Percentiles rank a stretch among this genome's conserved stretches.
These are phyloP conservation scores for Fusarium miscanthi DNA, from an alignment of 2,329 filamentous ascomycete genomes.

Conservation along the genomic window DNA sequence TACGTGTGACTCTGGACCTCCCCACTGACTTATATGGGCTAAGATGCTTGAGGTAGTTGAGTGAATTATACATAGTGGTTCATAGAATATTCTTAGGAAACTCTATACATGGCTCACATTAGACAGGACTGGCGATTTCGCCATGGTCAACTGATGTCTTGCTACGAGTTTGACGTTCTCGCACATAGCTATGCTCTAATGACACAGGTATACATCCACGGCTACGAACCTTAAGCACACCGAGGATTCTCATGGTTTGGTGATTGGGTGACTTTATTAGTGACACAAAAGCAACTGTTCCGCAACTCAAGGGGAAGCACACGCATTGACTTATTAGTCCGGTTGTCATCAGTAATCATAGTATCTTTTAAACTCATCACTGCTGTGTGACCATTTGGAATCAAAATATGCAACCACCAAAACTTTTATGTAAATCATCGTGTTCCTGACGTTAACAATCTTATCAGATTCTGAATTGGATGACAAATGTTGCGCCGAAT, in stretches of 20 bases:
- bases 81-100: background rate
- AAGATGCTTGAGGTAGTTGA: background rate
- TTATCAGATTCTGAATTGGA: slow-evolving; percentile 38
- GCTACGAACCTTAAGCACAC: background rate
- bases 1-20: background rate
- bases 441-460: slow-evolving; percentile 22
- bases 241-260: background rate
- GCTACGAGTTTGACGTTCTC: background rate
- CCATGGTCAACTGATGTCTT: background rate
- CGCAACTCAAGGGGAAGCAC: background rate
- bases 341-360: background rate
- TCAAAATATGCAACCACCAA: slow-evolving; percentile 4
- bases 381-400: slow-evolving; percentile 4
- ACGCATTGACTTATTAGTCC: background rate
- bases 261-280: background rate
- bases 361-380: background rate
- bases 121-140: background rate
- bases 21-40: background rate
- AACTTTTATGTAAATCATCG: background rate
- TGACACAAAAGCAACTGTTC: background rate
- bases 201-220: background rate
- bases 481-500: slow-evolving; percentile 38
- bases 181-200: background rate
- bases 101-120: background rate
- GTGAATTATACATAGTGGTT: background rate